Percentiles rank a stretch among this genome's conserved stretches.
phyloP scores from a whole-genome alignment of 1,284 basidiomycete species.

The Puccinia horiana region DNA sequence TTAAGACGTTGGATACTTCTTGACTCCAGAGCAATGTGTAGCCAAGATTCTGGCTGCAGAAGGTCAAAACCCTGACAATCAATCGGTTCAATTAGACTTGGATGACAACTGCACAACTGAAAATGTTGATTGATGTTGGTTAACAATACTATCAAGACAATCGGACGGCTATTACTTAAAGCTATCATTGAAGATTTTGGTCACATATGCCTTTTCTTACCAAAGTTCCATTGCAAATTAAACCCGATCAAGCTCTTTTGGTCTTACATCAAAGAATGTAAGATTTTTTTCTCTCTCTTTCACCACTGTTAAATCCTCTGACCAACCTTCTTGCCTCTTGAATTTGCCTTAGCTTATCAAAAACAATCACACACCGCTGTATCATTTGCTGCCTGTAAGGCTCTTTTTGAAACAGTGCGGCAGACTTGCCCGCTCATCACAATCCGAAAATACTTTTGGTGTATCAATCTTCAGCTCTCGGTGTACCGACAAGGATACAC shows the following conservation, averaged over 20 bases:
- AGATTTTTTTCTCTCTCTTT: background rate
- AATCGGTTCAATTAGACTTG: background rate
- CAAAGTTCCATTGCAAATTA: slow-evolving; percentile 19
- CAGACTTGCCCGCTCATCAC: background rate
- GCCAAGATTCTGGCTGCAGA: background rate
- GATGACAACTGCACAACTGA: background rate
- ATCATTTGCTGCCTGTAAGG: background rate
- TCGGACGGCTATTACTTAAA: background rate
- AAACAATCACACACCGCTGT: background rate
- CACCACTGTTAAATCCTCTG: background rate
- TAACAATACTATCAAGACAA: background rate
- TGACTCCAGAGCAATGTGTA: background rate
- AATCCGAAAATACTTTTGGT: background rate
- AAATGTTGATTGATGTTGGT: slow-evolving; percentile 8
- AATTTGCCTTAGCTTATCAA: background rate
- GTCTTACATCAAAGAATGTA: slow-evolving; percentile 2
- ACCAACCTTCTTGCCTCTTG: background rate
- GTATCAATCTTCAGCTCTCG: background rate
- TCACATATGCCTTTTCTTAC: slow-evolving; percentile 1
- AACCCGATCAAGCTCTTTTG: slow-evolving; percentile 6
- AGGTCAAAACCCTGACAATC: background rate
- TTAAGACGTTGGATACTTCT: background rate
- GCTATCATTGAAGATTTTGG: background rate
- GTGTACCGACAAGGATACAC: background rate
- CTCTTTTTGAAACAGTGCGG: background rate